Evolutionary conservation across 148 eudicot genomes (phyloP).

Genomic region (Pharnaceum exiguum): DNA sequence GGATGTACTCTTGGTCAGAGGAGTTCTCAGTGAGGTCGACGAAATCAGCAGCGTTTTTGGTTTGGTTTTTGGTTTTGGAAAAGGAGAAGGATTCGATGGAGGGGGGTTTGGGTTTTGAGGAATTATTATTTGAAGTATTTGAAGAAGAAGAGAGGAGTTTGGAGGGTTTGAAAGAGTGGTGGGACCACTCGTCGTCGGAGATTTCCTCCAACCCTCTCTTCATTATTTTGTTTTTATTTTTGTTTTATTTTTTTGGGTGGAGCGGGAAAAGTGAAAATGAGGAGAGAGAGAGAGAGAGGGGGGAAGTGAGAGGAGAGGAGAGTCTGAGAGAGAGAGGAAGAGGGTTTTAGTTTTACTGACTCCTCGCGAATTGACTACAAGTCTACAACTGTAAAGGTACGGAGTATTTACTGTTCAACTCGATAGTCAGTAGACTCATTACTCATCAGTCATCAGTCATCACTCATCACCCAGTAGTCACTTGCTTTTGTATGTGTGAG

Average conservation of each 20-base stretch:
- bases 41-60: background rate
- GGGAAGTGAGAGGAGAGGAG: conserved; percentile 3
- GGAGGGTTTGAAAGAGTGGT: conserved; percentile 54
- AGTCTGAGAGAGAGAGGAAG: too few relatives aligned
- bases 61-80: background rate
- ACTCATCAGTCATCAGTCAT: too few relatives aligned
- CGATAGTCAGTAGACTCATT: too few relatives aligned
- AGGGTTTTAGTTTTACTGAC: too few relatives aligned
- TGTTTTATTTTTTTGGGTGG: background rate
- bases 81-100: conserved; percentile 80
- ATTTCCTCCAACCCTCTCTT: conserved; percentile 60
- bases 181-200: conserved; percentile 73
- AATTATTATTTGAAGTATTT: too few relatives aligned
- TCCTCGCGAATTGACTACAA: too few relatives aligned
- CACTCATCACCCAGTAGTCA: too few relatives aligned
- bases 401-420: too few relatives aligned
- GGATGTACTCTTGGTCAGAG: conserved; percentile 11
- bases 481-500: too few relatives aligned
- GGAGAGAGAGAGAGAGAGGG: background rate
- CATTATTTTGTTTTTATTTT: conserved; percentile 20
- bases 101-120: conserved; percentile 31
- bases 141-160: conserved; percentile 22
- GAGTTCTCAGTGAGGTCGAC: conserved; percentile 37
- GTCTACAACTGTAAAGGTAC: too few relatives aligned
- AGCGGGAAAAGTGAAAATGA: background rate